These are phyloP conservation scores for Aulographum hederae DNA, from an alignment of 2,329 filamentous ascomycete species.

Conservation along the genomic window DNA sequence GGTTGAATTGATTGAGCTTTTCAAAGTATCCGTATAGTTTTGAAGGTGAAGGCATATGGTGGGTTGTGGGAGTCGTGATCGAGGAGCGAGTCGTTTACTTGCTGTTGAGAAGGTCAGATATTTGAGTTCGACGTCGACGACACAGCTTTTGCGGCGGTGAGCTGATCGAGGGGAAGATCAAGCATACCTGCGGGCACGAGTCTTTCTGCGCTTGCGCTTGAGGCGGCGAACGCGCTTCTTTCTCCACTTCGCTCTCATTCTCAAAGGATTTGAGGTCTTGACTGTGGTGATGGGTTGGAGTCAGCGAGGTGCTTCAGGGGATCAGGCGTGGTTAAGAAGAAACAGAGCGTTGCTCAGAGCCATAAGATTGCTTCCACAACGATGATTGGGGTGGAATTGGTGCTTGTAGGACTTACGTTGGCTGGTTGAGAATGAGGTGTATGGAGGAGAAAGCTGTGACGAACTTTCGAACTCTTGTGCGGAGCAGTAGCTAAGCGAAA, in stretches of 20 bases:
- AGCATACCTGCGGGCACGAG: slow-evolving; percentile 86
- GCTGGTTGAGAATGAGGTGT: slow-evolving; percentile 21
- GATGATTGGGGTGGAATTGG: not conserved
- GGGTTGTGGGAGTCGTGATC: too few relatives aligned
- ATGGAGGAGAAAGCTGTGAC: not conserved
- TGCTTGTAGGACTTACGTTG: slow-evolving; percentile 9
- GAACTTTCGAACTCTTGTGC: too few relatives aligned
- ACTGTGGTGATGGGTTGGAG: not conserved
- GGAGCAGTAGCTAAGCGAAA: too few relatives aligned
- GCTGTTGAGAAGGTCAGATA: too few relatives aligned
- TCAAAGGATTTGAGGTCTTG: slow-evolving; percentile 11
- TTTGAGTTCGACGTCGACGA: too few relatives aligned
- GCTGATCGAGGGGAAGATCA: too few relatives aligned
- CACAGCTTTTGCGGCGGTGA: too few relatives aligned
- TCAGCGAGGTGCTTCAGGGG: not conserved
- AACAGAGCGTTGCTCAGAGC: not conserved
- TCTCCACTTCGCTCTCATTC: slow-evolving; percentile 97
- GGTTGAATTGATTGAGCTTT: too few relatives aligned
- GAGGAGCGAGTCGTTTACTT: too few relatives aligned
- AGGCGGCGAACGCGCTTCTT: slow-evolving; percentile 99
- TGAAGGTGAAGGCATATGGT: too few relatives aligned
- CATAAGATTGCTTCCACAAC: not conserved
- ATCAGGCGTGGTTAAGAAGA: not conserved
- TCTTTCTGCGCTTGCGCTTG: slow-evolving; percentile 99
- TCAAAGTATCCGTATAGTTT: too few relatives aligned